Evolutionary conservation across 495 filamentous ascomycete species (phyloP).

Genomic region (Aspergillus nidulans): DNA sequence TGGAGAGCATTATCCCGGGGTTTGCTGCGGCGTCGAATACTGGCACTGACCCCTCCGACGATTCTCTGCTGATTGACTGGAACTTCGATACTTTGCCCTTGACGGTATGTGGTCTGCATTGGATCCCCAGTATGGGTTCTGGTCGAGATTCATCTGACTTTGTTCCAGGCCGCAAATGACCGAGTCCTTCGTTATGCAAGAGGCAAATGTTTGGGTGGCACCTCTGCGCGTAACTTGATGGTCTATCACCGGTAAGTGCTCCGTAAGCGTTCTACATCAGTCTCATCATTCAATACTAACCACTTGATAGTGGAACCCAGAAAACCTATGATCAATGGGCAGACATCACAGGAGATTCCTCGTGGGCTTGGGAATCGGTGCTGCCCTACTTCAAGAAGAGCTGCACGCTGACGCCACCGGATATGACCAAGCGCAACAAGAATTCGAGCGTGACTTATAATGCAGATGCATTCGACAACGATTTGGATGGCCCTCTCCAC

Average conservation of each 20-base stretch:
- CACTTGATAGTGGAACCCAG: constrained; percentile 31
- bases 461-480: constrained; percentile 32
- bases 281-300: background rate
- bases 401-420: constrained; percentile 47
- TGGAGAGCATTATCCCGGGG: constrained; percentile 44
- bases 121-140: too few species aligned
- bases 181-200: constrained; percentile 39
- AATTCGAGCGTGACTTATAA: constrained; percentile 48
- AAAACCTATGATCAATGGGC: constrained; percentile 52
- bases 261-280: background rate
- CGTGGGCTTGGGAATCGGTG: constrained; percentile 49
- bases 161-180: constrained; percentile 8
- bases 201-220: constrained; percentile 36
- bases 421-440: constrained; percentile 21
- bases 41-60: constrained; percentile 22
- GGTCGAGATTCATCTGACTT: too few species aligned
- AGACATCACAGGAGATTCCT: constrained; percentile 48
- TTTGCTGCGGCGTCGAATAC: constrained; percentile 30
- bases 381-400: constrained; percentile 54
- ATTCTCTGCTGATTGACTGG: constrained; percentile 48
- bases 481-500: constrained; percentile 40
- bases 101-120: constrained; percentile 26
- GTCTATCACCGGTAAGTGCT: constrained; percentile 30
- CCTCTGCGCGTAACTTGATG: constrained; percentile 33
- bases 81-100: constrained; percentile 31